Base-by-base conservation (phyloP, 2,329 filamentous ascomycete genomes). In the Pseudogymnoascus sp. region DNA sequence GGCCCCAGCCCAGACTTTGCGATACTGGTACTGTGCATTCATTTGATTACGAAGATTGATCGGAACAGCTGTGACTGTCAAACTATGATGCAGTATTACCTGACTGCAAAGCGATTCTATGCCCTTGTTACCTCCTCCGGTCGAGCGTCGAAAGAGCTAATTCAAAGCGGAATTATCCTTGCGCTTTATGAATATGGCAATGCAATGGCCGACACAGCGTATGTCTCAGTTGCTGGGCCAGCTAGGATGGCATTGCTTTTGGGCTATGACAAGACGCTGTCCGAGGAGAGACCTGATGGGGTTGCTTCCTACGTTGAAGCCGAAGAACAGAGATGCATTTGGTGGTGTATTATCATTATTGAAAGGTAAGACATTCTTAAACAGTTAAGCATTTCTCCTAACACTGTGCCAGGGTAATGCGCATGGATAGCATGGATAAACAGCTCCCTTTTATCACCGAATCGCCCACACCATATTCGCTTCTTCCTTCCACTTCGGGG, bases 181-280 rank as follows among this genome's bases (percentile, higher is more conserved):
- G 64, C 63, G 42, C 12, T 65, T 9, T 65, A 61, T 40, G 64
- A 65, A 37, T 60, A 63, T 21, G 25, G 59, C 7, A 59, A 65
- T 18, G 63, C 61, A 27, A 31, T 63, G 12, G 18, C 64, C 13
- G 37, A 61, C 7, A 37, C 55, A 12, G 52, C 59, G 4, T 63
- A 62, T 21, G 55, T 60, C 13, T 52, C 64, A 8, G 7, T 65
- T 10, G 61, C 63, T 29, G 55, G 36, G 40, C 64, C 63, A 58
- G 63, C 61, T 13, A 63, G 61, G 40, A 63, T 64, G 45, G 64
- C 63, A 5, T 52, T 63, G 21, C 18, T 45, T 6, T 31, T 65
- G 39, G 63, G 64, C 27, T 45, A 61, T 37, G n/a, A 65, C 35
- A 65, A 63, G 37, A 63, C 42, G 25, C 21, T 55, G 15, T 55